Evolutionary conservation across 306 rosid genomes (phyloP), one percentile per base, ranked within the genome.

Genomic region (Begonia loranthoides): DNA sequence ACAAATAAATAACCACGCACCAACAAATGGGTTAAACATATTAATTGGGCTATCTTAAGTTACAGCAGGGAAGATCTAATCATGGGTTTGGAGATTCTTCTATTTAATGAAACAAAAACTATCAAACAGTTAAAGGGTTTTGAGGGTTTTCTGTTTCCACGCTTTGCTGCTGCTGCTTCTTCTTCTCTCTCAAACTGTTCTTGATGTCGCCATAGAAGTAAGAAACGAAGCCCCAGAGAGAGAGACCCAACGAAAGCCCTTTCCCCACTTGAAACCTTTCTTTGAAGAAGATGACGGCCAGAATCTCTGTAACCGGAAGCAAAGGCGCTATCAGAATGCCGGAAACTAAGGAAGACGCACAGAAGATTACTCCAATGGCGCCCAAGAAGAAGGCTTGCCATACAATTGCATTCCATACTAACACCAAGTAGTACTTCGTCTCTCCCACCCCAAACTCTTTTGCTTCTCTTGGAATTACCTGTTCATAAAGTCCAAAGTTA

Each of bases 371-470:
- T 55, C 95, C 97, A 7, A 82, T 63, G 4, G 76, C 83, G 51
- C 95, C 97, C 41, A 89, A 10, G 73, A 79, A 89, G 76, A 84
- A 89, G 36, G 38, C 44, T 50, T 84, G 95, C 89, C 87, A 89
- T 22, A 75, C 39, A 36, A 89, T 53, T 12, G 83, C 82, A 57
- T 72, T 72, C 50, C 45, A 50, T 33, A 64, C 84, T 2, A 84
- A 22, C 64, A 84, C 67, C 21, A 71, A 56, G 15, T 84, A 89
- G 56, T 81, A 88, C 50, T 45, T 77, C 0, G 71, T 71, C 55
- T 75, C 79, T 17, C 93, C 89, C 0, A 79, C 65, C 51, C 13
- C 78, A 19, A 68, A 89, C 1, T 70, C 63, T 17, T 59, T 76
- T 13, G 84, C n/a, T n/a, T n/a, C n/a, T n/a, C n/a, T n/a, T n/a